Conservation (phyloP, 2,329 filamentous ascomycete genomes). For the Penicillium sp. region DNA sequence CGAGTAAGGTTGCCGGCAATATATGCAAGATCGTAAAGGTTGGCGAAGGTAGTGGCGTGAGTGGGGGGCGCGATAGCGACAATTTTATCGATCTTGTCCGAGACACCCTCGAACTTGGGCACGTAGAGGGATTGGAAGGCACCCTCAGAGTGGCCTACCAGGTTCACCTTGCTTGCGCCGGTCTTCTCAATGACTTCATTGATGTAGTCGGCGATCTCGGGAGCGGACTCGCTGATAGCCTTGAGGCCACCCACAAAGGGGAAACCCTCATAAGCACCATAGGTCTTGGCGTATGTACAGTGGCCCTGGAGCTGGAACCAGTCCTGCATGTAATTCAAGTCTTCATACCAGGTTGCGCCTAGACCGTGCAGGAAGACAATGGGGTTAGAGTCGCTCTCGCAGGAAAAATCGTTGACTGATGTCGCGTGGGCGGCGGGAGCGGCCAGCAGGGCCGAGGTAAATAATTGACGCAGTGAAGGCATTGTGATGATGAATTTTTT, state of each 20-base stretch:
- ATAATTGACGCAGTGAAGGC: conserved; percentile 16
- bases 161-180: conserved; percentile 39
- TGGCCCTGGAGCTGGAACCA: conserved; percentile 41
- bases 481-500: conserved; percentile 8
- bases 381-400: conserved; percentile 32
- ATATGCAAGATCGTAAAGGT: conserved; percentile 31
- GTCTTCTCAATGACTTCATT: conserved; percentile 37
- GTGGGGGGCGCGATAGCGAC: conserved; percentile 40
- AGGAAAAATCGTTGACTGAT: conserved; percentile 38
- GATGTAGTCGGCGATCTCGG: conserved; percentile 43
- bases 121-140: conserved; percentile 44
- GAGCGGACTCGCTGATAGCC: conserved; percentile 40
- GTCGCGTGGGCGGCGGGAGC: conserved; percentile 17
- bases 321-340: conserved; percentile 37
- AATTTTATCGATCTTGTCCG: conserved; percentile 32
- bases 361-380: conserved; percentile 40
- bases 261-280: conserved; percentile 41
- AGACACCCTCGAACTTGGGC: conserved; percentile 38
- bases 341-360: conserved; percentile 40
- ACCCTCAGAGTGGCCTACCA: conserved; percentile 49
- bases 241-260: conserved; percentile 42
- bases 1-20: conserved; percentile 28
- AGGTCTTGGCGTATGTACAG: conserved; percentile 46
- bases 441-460: conserved; percentile 15
- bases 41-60: conserved; percentile 33